Base-by-base conservation (phyloP, 495 filamentous ascomycete genomes). In the Darksidea phi region DNA sequence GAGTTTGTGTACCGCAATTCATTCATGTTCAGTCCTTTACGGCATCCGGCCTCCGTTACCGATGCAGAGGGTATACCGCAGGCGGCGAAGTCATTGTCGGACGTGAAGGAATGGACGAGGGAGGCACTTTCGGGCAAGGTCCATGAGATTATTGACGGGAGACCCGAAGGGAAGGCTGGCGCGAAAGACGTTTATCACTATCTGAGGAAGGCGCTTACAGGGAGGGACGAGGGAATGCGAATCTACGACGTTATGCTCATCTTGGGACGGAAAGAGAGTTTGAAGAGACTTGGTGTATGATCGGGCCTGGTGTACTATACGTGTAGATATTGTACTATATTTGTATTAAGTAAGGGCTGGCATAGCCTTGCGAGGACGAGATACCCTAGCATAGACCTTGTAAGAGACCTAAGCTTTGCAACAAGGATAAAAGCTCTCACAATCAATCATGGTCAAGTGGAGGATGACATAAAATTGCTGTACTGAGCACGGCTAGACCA, bases 11-110 rank as follows among this genome's bases (percentile, higher is more conserved):
- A 75, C 20, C 76, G 82, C 25, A 84, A 87, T 71, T 63, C 67
- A 38, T 86, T 85, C 67, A 85, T 92, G 71, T 87, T 94, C 74
- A 79, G 75, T 51, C 61, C 76, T 5, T 20, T 63, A 5, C 37
- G 20, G 1, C 26, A 59, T 12, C 28, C 57, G 6, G 12, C 32
- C 11, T 46, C 52, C 11, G 20, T 59, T 2, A 61, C 57, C 11
- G 57, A 57, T 12, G 56, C 26, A 11, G 37, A 51, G 21, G 51
- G 42, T 15, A 18, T 60, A 15, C 46, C 56, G 6, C 18, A 23
- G 25, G 12, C 17, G 17, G 23, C 36, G 12, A 58, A 62, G 42
- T 4, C 26, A 12, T 46, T 67, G 26, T 36, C 23, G 15, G 64
- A 67, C 18, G 38, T 67, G 21, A 13, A 1, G n/a, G 58, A 62